Percentiles rank a stretch among this genome's conserved stretches.
Evolutionary conservation across 2,329 filamentous ascomycete genomes (phyloP).

Genomic region (Fusarium pseudoanthophilum): DNA sequence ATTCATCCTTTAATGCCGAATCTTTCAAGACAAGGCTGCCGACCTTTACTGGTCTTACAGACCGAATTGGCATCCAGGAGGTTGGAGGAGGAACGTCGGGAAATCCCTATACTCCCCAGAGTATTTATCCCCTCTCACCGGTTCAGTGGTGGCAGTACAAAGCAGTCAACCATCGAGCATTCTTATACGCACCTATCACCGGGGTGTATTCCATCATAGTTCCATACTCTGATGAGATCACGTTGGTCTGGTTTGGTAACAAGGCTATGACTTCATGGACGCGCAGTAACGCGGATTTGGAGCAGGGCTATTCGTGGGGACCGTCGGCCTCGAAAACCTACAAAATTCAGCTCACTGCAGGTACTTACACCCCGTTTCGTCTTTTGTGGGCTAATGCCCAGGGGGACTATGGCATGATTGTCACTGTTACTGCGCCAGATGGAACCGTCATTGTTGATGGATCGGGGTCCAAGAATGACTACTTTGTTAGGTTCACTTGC

Average conservation of each 20-base stretch:
- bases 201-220: not conserved
- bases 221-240: not conserved
- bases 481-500: not conserved
- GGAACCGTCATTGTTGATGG: not conserved
- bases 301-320: not conserved
- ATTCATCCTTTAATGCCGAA: not conserved
- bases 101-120: not conserved
- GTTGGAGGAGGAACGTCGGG: not conserved
- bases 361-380: not conserved
- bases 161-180: not conserved
- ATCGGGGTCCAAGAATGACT: not conserved
- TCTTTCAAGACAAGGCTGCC: not conserved
- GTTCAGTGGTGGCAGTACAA: not conserved
- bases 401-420: not conserved
- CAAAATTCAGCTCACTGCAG: not conserved
- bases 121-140: not conserved
- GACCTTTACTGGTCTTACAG: not conserved
- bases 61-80: not conserved
- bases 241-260: not conserved
- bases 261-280: not conserved
- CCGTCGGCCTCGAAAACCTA: not conserved
- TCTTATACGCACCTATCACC: not conserved
- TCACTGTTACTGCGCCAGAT: not conserved
- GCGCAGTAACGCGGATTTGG: not conserved
- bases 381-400: not conserved